Percentiles rank a stretch among this genome's conserved stretches.
phyloP scores from a whole-genome alignment of 768 basidiomycete genomes.

The Russula sp. region DNA sequence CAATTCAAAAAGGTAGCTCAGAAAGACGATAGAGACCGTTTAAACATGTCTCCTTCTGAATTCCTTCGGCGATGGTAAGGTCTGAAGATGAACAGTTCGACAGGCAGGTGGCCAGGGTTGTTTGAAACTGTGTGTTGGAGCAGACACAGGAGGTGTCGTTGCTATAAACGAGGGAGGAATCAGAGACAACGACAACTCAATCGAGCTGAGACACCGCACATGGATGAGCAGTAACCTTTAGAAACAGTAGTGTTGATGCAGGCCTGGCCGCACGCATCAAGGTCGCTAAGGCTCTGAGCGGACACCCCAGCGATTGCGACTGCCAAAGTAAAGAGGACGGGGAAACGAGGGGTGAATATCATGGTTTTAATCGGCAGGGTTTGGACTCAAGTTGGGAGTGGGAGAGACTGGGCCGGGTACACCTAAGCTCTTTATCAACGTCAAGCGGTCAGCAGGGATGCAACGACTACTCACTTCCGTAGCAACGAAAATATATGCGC shows the following conservation, averaged over 20 bases:
- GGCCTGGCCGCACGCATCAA: not conserved
- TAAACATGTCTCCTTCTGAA: conserved; percentile 38
- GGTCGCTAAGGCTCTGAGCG: not conserved
- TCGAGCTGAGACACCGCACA: not conserved
- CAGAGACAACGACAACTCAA: not conserved
- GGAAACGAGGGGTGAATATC: conserved; percentile 9
- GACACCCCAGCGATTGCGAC: conserved; percentile 6
- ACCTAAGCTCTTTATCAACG: not conserved
- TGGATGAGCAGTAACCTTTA: not conserved
- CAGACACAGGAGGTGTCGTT: conserved; percentile 43
- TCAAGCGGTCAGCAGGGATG: not conserved
- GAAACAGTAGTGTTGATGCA: not conserved
- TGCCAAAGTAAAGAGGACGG: not conserved
- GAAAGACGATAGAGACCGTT: not conserved
- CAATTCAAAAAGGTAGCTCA: not conserved
- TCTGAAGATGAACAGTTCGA: conserved; percentile 39
- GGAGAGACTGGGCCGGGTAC: too few species aligned
- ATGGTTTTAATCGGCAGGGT: not conserved
- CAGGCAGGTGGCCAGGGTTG: conserved; percentile 37
- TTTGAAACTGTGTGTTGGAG: conserved; percentile 40
- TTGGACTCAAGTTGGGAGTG: not conserved
- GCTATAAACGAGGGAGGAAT: conserved; percentile 24
- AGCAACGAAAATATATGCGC: not conserved
- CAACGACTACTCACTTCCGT: not conserved
- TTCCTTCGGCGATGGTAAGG: conserved; percentile 32